phyloP scores from a whole-genome alignment of 2,329 filamentous ascomycete genomes.

The Colletotrichum spinosum region DNA sequence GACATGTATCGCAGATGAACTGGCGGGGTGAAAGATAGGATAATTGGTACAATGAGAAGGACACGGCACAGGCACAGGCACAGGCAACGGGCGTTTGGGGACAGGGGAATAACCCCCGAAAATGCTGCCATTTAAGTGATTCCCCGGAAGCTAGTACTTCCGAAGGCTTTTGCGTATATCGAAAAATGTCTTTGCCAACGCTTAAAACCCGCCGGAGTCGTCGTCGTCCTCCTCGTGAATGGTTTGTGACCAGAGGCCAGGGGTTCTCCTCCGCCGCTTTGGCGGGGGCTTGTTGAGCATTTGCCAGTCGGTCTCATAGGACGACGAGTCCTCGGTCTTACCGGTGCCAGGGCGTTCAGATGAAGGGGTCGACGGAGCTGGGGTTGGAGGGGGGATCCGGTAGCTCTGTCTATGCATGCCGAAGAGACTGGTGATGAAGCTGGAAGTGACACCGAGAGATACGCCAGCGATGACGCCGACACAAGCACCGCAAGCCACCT shows the following conservation, averaged over 20 bases:
- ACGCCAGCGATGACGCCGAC: slow-evolving; percentile 75
- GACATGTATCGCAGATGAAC: slow-evolving; percentile 63
- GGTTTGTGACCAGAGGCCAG: slow-evolving; percentile 70
- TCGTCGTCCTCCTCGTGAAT: slow-evolving; percentile 82
- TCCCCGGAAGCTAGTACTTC: slow-evolving; percentile 21
- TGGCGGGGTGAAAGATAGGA: slow-evolving; percentile 13
- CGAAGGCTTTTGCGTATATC: slow-evolving; percentile 6
- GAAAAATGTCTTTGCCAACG: slow-evolving; percentile 5
- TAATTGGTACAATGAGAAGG: slow-evolving; percentile 7
- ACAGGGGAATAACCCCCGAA: slow-evolving; percentile 17
- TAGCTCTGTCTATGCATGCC: slow-evolving; percentile 51
- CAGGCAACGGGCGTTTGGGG: slow-evolving; percentile 18
- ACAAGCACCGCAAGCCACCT: slow-evolving; percentile 74
- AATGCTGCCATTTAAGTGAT: slow-evolving; percentile 33
- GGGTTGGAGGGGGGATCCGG: slow-evolving; percentile 28
- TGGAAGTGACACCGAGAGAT: slow-evolving; percentile 67
- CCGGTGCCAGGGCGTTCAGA: slow-evolving; percentile 36
- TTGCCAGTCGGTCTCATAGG: slow-evolving; percentile 52
- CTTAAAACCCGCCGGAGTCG: slow-evolving; percentile 56
- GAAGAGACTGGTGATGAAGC: slow-evolving; percentile 63
- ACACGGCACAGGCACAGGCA: slow-evolving; percentile 23
- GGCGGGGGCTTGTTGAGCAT: slow-evolving; percentile 48
- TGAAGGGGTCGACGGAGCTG: slow-evolving; percentile 49
- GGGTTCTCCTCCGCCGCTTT: slow-evolving; percentile 53
- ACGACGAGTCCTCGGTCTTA: slow-evolving; percentile 41